Evolutionary conservation across 2,329 filamentous ascomycete genomes (phyloP).

Genomic region (Phialophora tarda): DNA sequence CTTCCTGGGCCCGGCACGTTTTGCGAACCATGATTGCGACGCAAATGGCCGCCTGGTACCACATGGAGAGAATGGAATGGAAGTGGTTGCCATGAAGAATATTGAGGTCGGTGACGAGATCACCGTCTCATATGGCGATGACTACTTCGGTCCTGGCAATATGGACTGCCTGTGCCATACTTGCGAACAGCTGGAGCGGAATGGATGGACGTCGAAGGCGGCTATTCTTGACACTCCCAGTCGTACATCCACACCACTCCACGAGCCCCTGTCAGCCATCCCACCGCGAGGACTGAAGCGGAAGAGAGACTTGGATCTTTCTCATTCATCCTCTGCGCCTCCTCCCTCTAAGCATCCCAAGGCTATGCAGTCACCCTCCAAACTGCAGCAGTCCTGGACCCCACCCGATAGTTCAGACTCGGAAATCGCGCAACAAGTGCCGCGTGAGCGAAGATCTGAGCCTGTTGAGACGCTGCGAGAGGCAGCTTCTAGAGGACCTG

Average conservation of each 20-base stretch:
- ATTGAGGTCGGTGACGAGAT: conserved; percentile 92
- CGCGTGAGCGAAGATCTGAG: conserved; percentile 8
- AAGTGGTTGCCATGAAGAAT: conserved; percentile 80
- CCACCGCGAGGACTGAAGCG: conserved; percentile 31
- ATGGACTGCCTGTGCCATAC: conserved; percentile 91
- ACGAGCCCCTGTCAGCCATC: conserved; percentile 11
- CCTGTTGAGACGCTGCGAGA: neutral
- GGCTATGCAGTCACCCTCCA: conserved; percentile 37
- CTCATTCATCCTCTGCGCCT: conserved; percentile 21
- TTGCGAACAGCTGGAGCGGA: conserved; percentile 75
- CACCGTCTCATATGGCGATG: conserved; percentile 92
- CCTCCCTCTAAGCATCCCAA: conserved; percentile 30
- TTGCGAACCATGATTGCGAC: conserved; percentile 95
- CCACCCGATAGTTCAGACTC: conserved; percentile 34
- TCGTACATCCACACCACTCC: conserved; percentile 26
- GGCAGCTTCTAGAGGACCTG: conserved; percentile 4
- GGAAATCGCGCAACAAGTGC: conserved; percentile 15
- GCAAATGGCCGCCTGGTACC: conserved; percentile 89
- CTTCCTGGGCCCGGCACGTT: conserved; percentile 92
- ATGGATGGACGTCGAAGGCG: conserved; percentile 74
- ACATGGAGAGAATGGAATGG: conserved; percentile 82
- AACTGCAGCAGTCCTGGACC: conserved; percentile 41
- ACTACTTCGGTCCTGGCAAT: conserved; percentile 94
- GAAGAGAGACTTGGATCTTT: conserved; percentile 33
- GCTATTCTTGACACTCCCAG: conserved; percentile 27